Base-by-base conservation (phyloP, 257 asterid genomes). In the Solanum commersonii region DNA sequence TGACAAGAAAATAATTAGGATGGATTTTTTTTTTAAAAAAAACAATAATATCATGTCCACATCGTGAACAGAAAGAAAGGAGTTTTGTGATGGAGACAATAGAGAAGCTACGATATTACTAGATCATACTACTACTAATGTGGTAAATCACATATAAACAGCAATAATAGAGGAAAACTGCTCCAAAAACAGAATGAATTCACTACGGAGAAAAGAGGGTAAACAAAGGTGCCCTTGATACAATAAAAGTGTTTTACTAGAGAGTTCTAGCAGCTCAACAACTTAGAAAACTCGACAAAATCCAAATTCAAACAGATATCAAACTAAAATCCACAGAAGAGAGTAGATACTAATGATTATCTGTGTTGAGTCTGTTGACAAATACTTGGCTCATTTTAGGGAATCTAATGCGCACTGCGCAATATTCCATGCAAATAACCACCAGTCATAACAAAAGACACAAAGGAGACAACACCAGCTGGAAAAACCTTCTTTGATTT, bases 361-460 rank as follows among this genome's bases (percentile, higher is more conserved):
- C 44, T 16, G 10, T 29, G 44, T 46, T 4, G 23, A 78, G 20
- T 70, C 38, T 29, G 77, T 31, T 73, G 81, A 22, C 29, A 40
- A 72, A 72, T 4, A 34, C 46, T 20, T 81, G 6, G 68, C 44
- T 49, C 25, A 82, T 52, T 46, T 82, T 31, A 82, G 44, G 70
- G 86, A 40, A 46, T 73, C 67, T 86, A 96, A 83, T 94, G 98
- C 8, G 88, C 73, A 83, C 95, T 88, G 71, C 98, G 99, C 68
- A 96, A 49, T 60, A 96, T 94, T 11, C 99, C 99, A 44, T 97
- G 99, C 90, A 96, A 33, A 90, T 97, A 96, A 68, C 99, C 99
- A 79, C 94, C 98, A 3, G 90, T 95, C 99, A 97, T 97, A 83
- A 96, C 88, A 7, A 97, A 84, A 42, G 99, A 97, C 8, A 88